Percentiles rank a stretch among this genome's conserved stretches.
These are phyloP conservation scores for Ceraceosorus bombacis DNA, from an alignment of 1,284 basidiomycete genomes.

Conservation along the genomic window DNA sequence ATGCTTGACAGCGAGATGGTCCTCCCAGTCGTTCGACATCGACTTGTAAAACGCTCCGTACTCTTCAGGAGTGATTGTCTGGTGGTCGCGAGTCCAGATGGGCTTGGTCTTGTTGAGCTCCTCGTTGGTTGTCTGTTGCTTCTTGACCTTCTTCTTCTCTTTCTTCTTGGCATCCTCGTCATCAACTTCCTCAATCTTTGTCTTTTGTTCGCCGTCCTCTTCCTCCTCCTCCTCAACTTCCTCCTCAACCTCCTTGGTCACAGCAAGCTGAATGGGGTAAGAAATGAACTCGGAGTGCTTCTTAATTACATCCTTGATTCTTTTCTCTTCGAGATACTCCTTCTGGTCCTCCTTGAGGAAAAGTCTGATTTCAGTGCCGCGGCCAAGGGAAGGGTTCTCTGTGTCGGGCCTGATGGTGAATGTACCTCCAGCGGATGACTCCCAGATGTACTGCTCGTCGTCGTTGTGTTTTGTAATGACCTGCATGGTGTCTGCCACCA, in stretches of 20 bases:
- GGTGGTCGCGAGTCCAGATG: conserved; percentile 95
- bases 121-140: conserved; percentile 64
- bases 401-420: conserved; percentile 97
- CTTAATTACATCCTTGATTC: conserved; percentile 99
- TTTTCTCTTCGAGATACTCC: conserved; percentile 99
- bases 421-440: conserved; percentile 96
- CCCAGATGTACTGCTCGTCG: conserved; percentile 99
- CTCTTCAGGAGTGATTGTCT: conserved; percentile 85
- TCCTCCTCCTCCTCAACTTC: conserved; percentile 64
- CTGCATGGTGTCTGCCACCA: conserved; percentile 95
- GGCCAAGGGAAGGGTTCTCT: conserved; percentile 78
- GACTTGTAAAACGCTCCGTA: conserved; percentile 99
- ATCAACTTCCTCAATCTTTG: conserved; percentile 71
- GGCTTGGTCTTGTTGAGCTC: conserved; percentile 99
- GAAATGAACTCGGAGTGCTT: conserved; percentile 99
- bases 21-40: conserved; percentile 97
- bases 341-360: conserved; percentile 97
- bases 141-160: conserved; percentile 87
- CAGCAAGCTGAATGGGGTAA: conserved; percentile 96
- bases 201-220: conserved; percentile 61
- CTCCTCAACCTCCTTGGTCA: conserved; percentile 94
- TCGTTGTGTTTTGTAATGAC: conserved; percentile 99
- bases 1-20: conserved; percentile 98
- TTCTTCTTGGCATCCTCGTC: conserved; percentile 61
- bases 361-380: conserved; percentile 90